Evolutionary conservation across 2,329 filamentous ascomycete species (phyloP).

Genomic region (Sporothrix luriei): DNA sequence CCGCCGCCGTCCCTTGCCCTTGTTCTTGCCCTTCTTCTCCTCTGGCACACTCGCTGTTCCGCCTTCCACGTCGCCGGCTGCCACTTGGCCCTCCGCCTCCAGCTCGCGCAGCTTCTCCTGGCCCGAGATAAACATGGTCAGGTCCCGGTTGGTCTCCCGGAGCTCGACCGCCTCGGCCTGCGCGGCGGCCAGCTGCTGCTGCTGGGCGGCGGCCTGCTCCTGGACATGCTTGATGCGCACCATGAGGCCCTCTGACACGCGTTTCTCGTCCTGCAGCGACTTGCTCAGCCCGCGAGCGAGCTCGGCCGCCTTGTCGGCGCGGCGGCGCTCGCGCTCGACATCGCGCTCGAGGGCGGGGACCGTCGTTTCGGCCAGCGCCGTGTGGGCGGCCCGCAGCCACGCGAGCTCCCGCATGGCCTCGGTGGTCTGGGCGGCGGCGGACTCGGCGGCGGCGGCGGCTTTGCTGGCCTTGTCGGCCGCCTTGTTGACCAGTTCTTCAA

Average conservation of each 20-base stretch:
- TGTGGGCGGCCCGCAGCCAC: slow-evolving; percentile 57
- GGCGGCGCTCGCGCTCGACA: slow-evolving; percentile 66
- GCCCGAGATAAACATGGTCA: slow-evolving; percentile 84
- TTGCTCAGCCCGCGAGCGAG: slow-evolving; percentile 75
- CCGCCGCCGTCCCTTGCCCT: slow-evolving; percentile 32
- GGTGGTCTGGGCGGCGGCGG: slow-evolving; percentile 56
- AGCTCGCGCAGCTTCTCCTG: slow-evolving; percentile 77
- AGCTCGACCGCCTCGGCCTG: slow-evolving; percentile 70
- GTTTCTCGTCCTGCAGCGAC: slow-evolving; percentile 83
- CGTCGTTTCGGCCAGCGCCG: slow-evolving; percentile 55
- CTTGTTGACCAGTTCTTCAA: slow-evolving; percentile 87
- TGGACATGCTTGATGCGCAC: slow-evolving; percentile 76
- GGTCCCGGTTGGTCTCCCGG: slow-evolving; percentile 81
- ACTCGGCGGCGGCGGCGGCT: slow-evolving; percentile 68
- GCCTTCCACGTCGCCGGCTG: slow-evolving; percentile 72
- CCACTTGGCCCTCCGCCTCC: slow-evolving; percentile 60
- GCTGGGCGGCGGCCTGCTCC: slow-evolving; percentile 60
- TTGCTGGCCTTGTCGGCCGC: slow-evolving; percentile 85
- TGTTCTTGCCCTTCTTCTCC: slow-evolving; percentile 53
- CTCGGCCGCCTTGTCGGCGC: slow-evolving; percentile 70
- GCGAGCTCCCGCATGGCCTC: slow-evolving; percentile 55
- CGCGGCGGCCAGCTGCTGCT: slow-evolving; percentile 59
- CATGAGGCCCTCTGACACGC: slow-evolving; percentile 78
- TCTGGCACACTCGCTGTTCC: slow-evolving; percentile 70
- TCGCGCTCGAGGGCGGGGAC: slow-evolving; percentile 73